These are phyloP conservation scores for Venturia carpophila DNA, from an alignment of 2,329 filamentous ascomycete genomes.

Conservation along the genomic window DNA sequence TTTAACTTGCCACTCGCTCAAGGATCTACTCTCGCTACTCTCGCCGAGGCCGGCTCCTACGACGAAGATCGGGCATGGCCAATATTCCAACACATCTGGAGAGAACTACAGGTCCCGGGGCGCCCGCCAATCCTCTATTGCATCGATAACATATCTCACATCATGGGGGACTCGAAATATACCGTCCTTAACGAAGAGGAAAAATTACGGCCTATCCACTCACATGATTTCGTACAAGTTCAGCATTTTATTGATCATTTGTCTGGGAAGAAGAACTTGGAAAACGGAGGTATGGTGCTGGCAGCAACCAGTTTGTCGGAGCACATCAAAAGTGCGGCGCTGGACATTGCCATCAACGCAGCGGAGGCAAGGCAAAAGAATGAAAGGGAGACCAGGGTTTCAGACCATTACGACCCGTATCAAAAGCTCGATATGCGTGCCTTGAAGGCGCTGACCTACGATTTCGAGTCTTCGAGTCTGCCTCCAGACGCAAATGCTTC, in stretches of 20 bases:
- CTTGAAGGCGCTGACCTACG: neutral
- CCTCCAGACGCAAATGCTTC: constrained; percentile 20
- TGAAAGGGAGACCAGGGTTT: neutral
- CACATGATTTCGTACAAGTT: constrained; percentile 73
- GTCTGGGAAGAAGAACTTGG: constrained; percentile 45
- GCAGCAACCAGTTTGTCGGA: constrained; percentile 70
- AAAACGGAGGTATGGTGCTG: constrained; percentile 72
- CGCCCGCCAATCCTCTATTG: constrained; percentile 62
- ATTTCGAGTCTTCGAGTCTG: constrained; percentile 23
- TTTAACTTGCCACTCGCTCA: constrained; percentile 50
- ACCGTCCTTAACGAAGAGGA: constrained; percentile 53
- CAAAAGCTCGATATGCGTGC: constrained; percentile 10
- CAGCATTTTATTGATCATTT: constrained; percentile 68
- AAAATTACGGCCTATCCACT: constrained; percentile 60
- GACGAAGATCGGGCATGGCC: constrained; percentile 73
- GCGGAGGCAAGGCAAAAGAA: constrained; percentile 37
- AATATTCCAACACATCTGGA: constrained; percentile 73
- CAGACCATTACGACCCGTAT: neutral
- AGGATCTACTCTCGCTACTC: constrained; percentile 55
- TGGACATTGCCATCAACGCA: constrained; percentile 58
- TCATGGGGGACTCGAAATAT: constrained; percentile 74
- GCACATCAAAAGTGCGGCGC: constrained; percentile 51
- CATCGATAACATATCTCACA: constrained; percentile 71
- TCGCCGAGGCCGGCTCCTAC: constrained; percentile 60
- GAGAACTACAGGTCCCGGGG: constrained; percentile 57